Evolutionary conservation across 2,329 filamentous ascomycete species (phyloP), one percentile per base, ranked within the genome.

Genomic region (Apiospora rasikravindrae): DNA sequence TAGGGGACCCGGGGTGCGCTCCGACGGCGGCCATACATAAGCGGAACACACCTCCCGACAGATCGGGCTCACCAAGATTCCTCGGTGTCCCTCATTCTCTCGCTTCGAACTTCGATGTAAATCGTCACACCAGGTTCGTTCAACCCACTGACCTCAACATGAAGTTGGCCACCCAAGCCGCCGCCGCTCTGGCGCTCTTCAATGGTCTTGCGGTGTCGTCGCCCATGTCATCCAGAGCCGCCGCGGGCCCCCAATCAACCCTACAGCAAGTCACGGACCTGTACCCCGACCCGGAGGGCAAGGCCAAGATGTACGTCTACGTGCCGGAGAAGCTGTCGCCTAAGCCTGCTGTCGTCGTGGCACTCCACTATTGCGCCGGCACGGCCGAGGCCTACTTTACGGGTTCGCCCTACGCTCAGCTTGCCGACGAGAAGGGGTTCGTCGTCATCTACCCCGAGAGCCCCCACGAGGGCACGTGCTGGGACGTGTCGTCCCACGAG

Each of bases 391-490:
- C 83, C 1, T 89, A 86, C 78, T 88, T 85, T 81, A 76, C 73
- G 14, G 81, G 81, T 51, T 85, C 84, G 0, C 86, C 86, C 0
- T 91, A 89, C 77, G 84, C 83, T 14, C 76, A 77, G 51, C 79
- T 83, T 5, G 79, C 82, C n/a, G 82, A 84, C 74, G 76, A 80
- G 67, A 79, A 85, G 73, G 84, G 84, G 49, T 83, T 84, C 74
- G 81, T 85, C 44, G 84, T 88, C 73, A 87, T 91, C 77, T 91
- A 88, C 79, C 88, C 88, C 0, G 83, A 85, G 74, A 85, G 84
- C 1, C 87, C 87, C 0, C 85, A 87, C 75, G 79, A 79, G 22
- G 87, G 82, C 16, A 81, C 80, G 24, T 91, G 89, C 82, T 91
- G 88, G 88, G 89, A 91, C 73, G 88, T 90, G 2, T 85, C 85